Evolutionary conservation across 2,329 filamentous ascomycete genomes (phyloP).

Genomic region (Mycosphaerella sp.): DNA sequence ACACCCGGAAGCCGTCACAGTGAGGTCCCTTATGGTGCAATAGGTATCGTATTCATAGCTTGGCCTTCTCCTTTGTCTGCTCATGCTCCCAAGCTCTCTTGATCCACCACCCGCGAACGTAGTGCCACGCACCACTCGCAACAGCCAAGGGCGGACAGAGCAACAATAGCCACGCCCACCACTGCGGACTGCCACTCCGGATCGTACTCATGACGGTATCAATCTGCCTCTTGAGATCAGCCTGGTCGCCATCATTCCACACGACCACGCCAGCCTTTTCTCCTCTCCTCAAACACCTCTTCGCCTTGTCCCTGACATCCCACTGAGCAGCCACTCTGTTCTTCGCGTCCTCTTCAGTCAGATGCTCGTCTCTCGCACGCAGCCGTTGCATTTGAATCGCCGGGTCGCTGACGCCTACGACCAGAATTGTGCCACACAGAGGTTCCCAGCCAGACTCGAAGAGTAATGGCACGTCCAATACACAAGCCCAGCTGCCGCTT

Average conservation of each 20-base stretch:
- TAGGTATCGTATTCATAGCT: slow-evolving; percentile 39
- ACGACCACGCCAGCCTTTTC: slow-evolving; percentile 65
- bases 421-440: slow-evolving; percentile 76
- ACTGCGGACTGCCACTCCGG: slow-evolving; percentile 58
- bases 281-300: slow-evolving; percentile 61
- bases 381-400: slow-evolving; percentile 76
- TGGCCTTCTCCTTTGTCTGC: slow-evolving; percentile 52
- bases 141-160: slow-evolving; percentile 69
- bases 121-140: slow-evolving; percentile 61
- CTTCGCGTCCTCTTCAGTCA: slow-evolving; percentile 78
- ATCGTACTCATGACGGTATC: slow-evolving; percentile 59
- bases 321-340: slow-evolving; percentile 82
- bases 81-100: slow-evolving; percentile 64
- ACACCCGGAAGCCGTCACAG: neutral
- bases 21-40: neutral
- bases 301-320: slow-evolving; percentile 77
- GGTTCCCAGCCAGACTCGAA: slow-evolving; percentile 84
- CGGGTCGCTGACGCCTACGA: slow-evolving; percentile 77
- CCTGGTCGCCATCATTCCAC: slow-evolving; percentile 78
- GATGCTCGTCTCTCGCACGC: slow-evolving; percentile 65
- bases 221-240: slow-evolving; percentile 62
- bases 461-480: slow-evolving; percentile 84
- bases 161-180: slow-evolving; percentile 72
- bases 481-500: slow-evolving; percentile 74
- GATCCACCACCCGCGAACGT: slow-evolving; percentile 63